phyloP scores from a whole-genome alignment of 2,329 filamentous ascomycete genomes.

The Cladosporium sp. region DNA sequence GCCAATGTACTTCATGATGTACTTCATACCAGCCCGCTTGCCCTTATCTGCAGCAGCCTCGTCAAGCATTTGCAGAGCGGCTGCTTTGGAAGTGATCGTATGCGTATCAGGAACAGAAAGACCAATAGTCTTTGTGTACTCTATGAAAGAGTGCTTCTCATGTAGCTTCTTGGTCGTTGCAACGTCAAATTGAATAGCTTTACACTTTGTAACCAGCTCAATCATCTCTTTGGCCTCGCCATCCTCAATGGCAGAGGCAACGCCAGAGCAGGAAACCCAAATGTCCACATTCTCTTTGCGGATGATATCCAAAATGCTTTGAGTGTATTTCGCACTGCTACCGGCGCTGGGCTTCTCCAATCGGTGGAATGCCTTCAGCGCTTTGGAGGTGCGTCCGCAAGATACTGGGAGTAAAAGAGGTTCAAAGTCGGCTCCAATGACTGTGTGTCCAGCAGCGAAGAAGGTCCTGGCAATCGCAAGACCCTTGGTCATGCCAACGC shows the following conservation, averaged over 20 bases:
- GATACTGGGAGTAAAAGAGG: constrained; percentile 30
- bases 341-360: constrained; percentile 34
- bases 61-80: constrained; percentile 52
- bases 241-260: constrained; percentile 62
- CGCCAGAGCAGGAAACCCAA: constrained; percentile 72
- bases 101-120: constrained; percentile 46
- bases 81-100: constrained; percentile 50
- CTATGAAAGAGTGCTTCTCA: constrained; percentile 62
- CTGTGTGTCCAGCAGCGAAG: constrained; percentile 60
- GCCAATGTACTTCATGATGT: constrained; percentile 63
- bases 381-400: constrained; percentile 55
- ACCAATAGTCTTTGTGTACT: constrained; percentile 51
- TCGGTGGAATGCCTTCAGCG: constrained; percentile 54
- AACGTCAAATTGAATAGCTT: constrained; percentile 60
- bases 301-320: constrained; percentile 56
- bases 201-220: constrained; percentile 55
- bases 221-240: constrained; percentile 60
- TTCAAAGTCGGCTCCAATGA: constrained; percentile 67
- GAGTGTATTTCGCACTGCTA: constrained; percentile 49
- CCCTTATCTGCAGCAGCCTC: constrained; percentile 18
- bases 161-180: constrained; percentile 56
- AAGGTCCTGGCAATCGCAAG: constrained; percentile 63
- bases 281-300: constrained; percentile 59
- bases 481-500: constrained; percentile 68
- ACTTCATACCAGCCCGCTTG: constrained; percentile 39